Conservation (phyloP, 106 monocot species). For the Iris macrosiphon region DNA sequence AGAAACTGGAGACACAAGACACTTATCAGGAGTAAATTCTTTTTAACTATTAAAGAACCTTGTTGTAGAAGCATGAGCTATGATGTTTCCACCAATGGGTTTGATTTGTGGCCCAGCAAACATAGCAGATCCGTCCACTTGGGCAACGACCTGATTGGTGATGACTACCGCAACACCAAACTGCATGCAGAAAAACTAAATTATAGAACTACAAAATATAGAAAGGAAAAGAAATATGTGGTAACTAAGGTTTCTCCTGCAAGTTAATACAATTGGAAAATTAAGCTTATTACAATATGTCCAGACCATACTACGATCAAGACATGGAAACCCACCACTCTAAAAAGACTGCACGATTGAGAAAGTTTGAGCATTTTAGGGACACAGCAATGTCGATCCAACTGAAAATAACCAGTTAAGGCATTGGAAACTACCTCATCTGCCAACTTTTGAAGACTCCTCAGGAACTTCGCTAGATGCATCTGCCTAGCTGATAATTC, state of each 20-base stretch:
- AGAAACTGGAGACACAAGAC: neutral
- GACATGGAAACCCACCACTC: too few species aligned
- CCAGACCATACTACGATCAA: too few species aligned
- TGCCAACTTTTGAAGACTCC: conserved; percentile 58
- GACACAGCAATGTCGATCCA: too few species aligned
- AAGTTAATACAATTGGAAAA: too few species aligned
- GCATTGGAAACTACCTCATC: conserved; percentile 35
- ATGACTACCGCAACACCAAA: conserved; percentile 95
- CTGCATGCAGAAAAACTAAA: conserved; percentile 39
- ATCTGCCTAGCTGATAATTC: conserved; percentile 78
- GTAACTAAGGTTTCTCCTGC: too few species aligned
- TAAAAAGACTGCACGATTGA: too few species aligned
- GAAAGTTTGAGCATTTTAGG: too few species aligned
- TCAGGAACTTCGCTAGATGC: conserved; percentile 58
- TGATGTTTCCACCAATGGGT: conserved; percentile 96
- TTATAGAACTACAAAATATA: too few species aligned
- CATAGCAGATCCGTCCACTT: conserved; percentile 92
- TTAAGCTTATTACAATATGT: too few species aligned
- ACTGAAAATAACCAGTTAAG: too few species aligned
- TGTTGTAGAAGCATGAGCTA: conserved; percentile 94
- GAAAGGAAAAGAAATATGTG: too few species aligned
- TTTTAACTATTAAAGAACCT: conserved; percentile 59
- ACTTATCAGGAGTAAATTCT: neutral
- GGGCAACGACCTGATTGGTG: conserved; percentile 96
- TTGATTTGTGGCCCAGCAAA: conserved; percentile 95